These are phyloP conservation scores for Metrosideros polymorpha DNA, from an alignment of 441 rosid genomes.

Conservation along the genomic window DNA sequence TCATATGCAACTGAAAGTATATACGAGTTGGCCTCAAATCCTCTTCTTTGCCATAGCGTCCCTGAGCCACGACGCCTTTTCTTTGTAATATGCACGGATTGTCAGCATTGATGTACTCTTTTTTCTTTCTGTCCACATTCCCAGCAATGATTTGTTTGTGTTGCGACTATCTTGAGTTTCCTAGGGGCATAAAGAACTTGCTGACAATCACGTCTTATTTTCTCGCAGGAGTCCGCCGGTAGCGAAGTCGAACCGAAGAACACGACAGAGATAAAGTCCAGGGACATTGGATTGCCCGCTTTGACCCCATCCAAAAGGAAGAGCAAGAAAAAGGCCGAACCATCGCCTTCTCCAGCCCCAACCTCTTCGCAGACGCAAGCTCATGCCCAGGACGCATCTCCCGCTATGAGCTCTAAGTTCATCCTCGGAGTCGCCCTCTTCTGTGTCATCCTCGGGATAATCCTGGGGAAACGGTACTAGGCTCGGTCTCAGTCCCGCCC, in stretches of 20 bases:
- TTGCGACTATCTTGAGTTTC: neutral
- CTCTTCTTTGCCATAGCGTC: neutral
- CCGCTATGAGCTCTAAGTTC: slow-evolving; percentile 35
- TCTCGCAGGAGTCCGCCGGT: slow-evolving; percentile 24
- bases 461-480: slow-evolving; percentile 81
- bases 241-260: slow-evolving; percentile 18
- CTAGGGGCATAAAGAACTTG: neutral
- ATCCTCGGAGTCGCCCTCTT: slow-evolving; percentile 59
- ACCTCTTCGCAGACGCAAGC: slow-evolving; percentile 20
- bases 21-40: neutral
- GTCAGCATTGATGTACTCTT: neutral
- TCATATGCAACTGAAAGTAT: neutral
- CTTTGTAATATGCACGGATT: neutral
- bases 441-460: slow-evolving; percentile 60
- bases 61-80: neutral
- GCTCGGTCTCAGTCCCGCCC: neutral
- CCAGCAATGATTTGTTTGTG: neutral
- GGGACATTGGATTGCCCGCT: slow-evolving; percentile 49
- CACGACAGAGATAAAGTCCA: slow-evolving; percentile 60
- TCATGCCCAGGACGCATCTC: slow-evolving; percentile 26
- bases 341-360: slow-evolving; percentile 24
- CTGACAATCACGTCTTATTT: neutral
- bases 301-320: slow-evolving; percentile 70
- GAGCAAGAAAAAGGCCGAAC: slow-evolving; percentile 76
- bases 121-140: too few relatives aligned